Percentiles rank a stretch among this genome's conserved stretches.
phyloP scores from a whole-genome alignment of 2,329 filamentous ascomycete species.

The Talaromyces islandicus region DNA sequence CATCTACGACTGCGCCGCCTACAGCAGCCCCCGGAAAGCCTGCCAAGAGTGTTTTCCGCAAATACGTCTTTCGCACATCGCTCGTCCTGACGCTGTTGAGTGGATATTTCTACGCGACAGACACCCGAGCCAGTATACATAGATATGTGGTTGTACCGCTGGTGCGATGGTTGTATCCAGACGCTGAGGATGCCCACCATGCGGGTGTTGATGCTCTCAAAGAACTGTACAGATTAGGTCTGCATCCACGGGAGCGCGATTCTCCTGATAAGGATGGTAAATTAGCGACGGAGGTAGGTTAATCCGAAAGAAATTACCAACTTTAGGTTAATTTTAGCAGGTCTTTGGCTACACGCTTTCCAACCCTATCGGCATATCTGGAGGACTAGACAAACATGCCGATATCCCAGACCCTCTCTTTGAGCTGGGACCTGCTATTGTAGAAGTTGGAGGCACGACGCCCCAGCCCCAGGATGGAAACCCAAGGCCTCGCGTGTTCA shows the following conservation, averaged over 20 bases:
- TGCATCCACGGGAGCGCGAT: slow-evolving; percentile 80
- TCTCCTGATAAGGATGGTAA: slow-evolving; percentile 49
- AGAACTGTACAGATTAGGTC: slow-evolving; percentile 63
- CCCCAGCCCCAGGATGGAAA: slow-evolving; percentile 85
- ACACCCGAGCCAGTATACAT: slow-evolving; percentile 66
- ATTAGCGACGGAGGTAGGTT: slow-evolving; percentile 45
- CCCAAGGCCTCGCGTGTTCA: slow-evolving; percentile 79
- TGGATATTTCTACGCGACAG: slow-evolving; percentile 64
- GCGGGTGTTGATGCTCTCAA: slow-evolving; percentile 66
- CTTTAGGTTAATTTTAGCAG: slow-evolving; percentile 15
- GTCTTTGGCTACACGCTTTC: slow-evolving; percentile 72
- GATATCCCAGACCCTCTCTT: slow-evolving; percentile 82
- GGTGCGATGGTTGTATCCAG: slow-evolving; percentile 35
- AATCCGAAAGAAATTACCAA: background rate
- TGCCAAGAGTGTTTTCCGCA: slow-evolving; percentile 24
- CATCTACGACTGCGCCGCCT: slow-evolving; percentile 6
- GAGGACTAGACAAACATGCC: slow-evolving; percentile 89
- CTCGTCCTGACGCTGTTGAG: slow-evolving; percentile 44
- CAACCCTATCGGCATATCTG: slow-evolving; percentile 93
- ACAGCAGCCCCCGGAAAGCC: slow-evolving; percentile 14
- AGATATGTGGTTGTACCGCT: slow-evolving; percentile 55
- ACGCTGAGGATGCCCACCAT: slow-evolving; percentile 82
- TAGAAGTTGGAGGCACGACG: slow-evolving; percentile 89
- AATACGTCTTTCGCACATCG: slow-evolving; percentile 42
- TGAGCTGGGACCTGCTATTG: slow-evolving; percentile 74